These are phyloP conservation scores for Yarrowia sp. DNA, from an alignment of 805 yeast genomes.

Conservation along the genomic window DNA sequence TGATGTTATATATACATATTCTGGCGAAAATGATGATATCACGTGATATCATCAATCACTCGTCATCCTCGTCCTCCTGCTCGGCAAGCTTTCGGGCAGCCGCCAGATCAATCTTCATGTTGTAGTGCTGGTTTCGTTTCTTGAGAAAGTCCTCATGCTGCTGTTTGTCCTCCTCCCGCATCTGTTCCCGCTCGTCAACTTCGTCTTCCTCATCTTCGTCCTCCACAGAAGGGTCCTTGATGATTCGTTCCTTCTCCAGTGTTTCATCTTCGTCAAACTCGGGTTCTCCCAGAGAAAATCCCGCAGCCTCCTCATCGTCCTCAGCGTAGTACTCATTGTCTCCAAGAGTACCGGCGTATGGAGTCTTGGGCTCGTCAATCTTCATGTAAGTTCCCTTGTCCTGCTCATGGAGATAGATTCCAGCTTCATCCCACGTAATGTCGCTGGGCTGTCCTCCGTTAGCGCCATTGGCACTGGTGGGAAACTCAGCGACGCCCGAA, in stretches of 20 bases:
- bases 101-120: conserved; percentile 40
- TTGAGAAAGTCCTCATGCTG: conserved; percentile 60
- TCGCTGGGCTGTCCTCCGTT: conserved; percentile 35
- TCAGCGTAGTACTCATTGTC: conserved; percentile 71
- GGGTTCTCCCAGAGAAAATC: conserved; percentile 37
- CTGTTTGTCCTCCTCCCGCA: conserved; percentile 37
- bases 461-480: not conserved
- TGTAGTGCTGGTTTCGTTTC: conserved; percentile 76
- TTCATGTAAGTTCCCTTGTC: conserved; percentile 71
- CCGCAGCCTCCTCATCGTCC: conserved; percentile 49
- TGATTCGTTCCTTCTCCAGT: conserved; percentile 33
- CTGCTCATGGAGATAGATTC: conserved; percentile 68
- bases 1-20: not conserved
- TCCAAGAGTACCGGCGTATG: conserved; percentile 82
- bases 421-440: conserved; percentile 82
- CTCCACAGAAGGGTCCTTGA: conserved; percentile 2
- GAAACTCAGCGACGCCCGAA: not conserved
- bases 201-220: conserved; percentile 27
- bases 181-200: conserved; percentile 33
- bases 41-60: not conserved
- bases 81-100: conserved; percentile 32
- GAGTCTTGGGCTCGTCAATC: conserved; percentile 94
- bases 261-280: conserved; percentile 31
- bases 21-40: not conserved
- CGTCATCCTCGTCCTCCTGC: conserved; percentile 34